Evolutionary conservation across 148 eudicot genomes (phyloP), one percentile per base, ranked within the genome.

Genomic region (Cornus florida): DNA sequence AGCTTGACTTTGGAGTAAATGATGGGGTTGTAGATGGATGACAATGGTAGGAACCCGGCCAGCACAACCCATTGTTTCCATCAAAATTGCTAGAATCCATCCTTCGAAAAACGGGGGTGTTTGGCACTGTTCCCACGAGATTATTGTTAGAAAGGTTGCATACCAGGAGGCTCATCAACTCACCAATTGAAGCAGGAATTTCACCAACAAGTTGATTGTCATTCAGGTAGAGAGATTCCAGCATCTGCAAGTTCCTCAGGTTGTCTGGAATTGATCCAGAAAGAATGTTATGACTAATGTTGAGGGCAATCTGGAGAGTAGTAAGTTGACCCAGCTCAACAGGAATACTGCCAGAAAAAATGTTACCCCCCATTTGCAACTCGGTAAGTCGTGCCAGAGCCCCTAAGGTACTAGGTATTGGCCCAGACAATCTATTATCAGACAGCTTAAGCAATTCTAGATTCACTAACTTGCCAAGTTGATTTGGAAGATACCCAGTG

Each of bases 301-400:
- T 95, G 69, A 95, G 86, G 41, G 89, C 91, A 38, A 95, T 95
- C 83, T 95, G 99, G 38, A 95, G 93, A 79, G 89, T 79, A 39
- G 83, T 76, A 46, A 95, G 78, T 39, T 76, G 89, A 59, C 99
- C 97, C 35, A 95, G 81, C 77, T 86, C 89, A 22, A 81, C 65
- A 38, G 99, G 99, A 60, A 95, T 92, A 74, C 57, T 76, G 10
- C 99, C 99, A 3, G 90, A 84, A 70, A 95, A 89, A 57, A 80
- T 83, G 80, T 93, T 95, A 20, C 99, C 97, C 28, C 99, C 99
- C 92, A 93, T 89, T 78, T 93, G 97, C 76, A 95, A 82, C 75
- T 93, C 98, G 0, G 94, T 90, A 53, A 95, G 78, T 77, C 85
- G 88, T 35, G 87, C 72, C 19, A 93, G 83, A 74, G 83, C 83